A percentile compares a stretch with the other conserved stretches of the same genome.
Conservation (phyloP, 176 grass and related monocot genomes). For the barley (Hordeum vulgare) region MorexV3_pseudomolecules_assembly NC_058518.1:475903101-475903600, state of each 20-base stretch:
- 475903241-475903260: not conserved
- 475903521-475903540: too few relatives aligned
- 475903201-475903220: not conserved
- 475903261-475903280: not conserved
- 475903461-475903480: too few relatives aligned
- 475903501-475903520: not conserved
- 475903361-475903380: not conserved
- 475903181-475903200: not conserved
- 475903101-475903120: constrained; percentile 32
- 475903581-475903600: too few relatives aligned
- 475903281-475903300: not conserved
- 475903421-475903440: too few relatives aligned
- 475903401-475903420: too few relatives aligned
- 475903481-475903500: too few relatives aligned
- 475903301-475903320: not conserved
- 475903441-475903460: not conserved
- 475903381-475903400: too few relatives aligned
- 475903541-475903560: too few relatives aligned
- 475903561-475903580: too few relatives aligned
- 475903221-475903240: not conserved
- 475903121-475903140: not conserved
- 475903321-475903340: not conserved
- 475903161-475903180: not conserved
- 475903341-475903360: too few relatives aligned
- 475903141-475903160: not conserved